Base-by-base conservation (phyloP, 2,329 filamentous ascomycete genomes). In the Penicillium sp. region DNA sequence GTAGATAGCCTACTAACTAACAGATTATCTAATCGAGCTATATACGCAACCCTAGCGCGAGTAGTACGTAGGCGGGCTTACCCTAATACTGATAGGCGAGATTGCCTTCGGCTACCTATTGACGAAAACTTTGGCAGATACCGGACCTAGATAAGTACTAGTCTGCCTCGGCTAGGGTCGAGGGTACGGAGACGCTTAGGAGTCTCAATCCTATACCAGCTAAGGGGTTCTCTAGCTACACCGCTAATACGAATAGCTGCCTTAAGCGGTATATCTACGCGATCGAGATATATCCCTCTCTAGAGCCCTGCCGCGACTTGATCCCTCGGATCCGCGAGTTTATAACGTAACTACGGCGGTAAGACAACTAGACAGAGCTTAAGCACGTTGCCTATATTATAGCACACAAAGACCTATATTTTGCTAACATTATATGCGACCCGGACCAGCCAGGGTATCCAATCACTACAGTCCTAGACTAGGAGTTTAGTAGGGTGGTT, bases 341-440 rank as follows among this genome's bases (percentile, higher is more conserved):
- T 27, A 29, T 44, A 16, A n/a, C 10, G 27, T 50, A 29, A 61
- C 50, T 23, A 7, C 44, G 11, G 51, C 19, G n/a, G 33, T 23
- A 41, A 33, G 33, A 43, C 8, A 40, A 41, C 34, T 43, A 50
- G 48, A 39, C 36, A 7, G 43, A 61, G 40, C 61, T 72, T 2
- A 65, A 73, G 55, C 51, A 58, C 4, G 59, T 59, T 3, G 50
- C 41, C 15, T 55, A 66, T 23, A 50, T 69, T 5, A 65, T 77
- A 2, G 70, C 74, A 7, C 76, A 77, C 58, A 73, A 72, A 55
- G 74, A 76, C 58, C 48, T 76, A 43, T 72, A 76, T 55, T 70
- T 77, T 39, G 73, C 68, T 13, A 77, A 76, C 44, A 62, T 76
- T 36, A 67, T 75, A 53, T 74, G 65, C 57, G 64, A 72, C n/a